These are phyloP conservation scores for Phytophthora citricola DNA, from an alignment of 352 stramenopile genomes.

Conservation along the genomic window DNA sequence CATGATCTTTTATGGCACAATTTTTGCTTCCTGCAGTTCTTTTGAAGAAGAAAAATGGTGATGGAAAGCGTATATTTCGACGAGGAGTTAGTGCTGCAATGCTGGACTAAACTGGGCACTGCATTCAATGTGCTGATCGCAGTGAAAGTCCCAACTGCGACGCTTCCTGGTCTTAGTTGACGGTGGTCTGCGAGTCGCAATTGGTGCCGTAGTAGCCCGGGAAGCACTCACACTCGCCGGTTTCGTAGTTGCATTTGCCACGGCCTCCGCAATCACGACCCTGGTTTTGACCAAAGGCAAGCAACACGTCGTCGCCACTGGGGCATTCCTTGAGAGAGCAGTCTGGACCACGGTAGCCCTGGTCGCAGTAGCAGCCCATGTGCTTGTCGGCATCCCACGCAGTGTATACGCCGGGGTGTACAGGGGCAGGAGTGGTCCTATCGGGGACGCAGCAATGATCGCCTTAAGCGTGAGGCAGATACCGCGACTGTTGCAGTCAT, in stretches of 20 bases:
- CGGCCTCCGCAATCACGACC: conserved; percentile 93
- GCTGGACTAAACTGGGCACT: neutral
- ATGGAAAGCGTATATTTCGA: conserved; percentile 18
- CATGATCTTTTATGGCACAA: conserved; percentile 1
- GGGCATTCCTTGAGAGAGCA: conserved; percentile 96
- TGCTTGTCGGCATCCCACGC: conserved; percentile 95
- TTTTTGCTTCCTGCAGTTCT: neutral
- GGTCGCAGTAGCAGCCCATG: conserved; percentile 95
- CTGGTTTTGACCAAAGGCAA: conserved; percentile 77
- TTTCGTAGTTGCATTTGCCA: conserved; percentile 95
- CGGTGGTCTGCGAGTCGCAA: conserved; percentile 87
- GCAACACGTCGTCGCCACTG: conserved; percentile 90
- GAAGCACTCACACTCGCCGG: conserved; percentile 95
- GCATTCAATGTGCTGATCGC: neutral
- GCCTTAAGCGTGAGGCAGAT: conserved; percentile 93
- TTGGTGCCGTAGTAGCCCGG: conserved; percentile 94
- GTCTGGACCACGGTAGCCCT: conserved; percentile 94
- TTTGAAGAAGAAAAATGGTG: conserved; percentile 4
- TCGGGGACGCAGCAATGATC: conserved; percentile 58
- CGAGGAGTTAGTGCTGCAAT: conserved; percentile 8
- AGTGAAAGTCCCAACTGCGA: neutral
- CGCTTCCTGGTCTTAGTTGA: conserved; percentile 55
- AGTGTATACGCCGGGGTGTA: conserved; percentile 32
- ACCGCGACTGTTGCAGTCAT: conserved; percentile 93
- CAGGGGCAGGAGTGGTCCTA: neutral